Base-by-base conservation (phyloP, 2,329 filamentous ascomycete genomes). In the Aspergillus tubingensis region DNA sequence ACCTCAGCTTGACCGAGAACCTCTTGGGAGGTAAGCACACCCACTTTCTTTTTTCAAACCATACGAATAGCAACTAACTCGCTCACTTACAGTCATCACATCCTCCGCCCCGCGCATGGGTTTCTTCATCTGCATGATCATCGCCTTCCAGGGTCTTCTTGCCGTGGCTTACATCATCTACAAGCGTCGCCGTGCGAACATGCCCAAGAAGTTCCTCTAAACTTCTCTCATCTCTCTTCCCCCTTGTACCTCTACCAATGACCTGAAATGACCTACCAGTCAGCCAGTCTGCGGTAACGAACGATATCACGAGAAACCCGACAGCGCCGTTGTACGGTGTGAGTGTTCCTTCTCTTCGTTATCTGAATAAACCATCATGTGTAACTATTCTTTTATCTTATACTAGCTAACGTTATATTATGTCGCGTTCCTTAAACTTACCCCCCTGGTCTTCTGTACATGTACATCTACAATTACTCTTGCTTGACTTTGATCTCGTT, bases 141-240 rank as follows among this genome's bases (percentile, higher is more conserved):
- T 96, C 58, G 87, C 85, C 17, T 86, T 91, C 64, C 92, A 97
- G 78, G 72, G 91, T 52, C 73, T 92, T 66, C 80, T 96, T 32
- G 86, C 86, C 0, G 86, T 77, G 2, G 85, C 82, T 1, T 96
- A 93, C 72, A 75, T 91, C 39, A 73, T 88, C 61, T 96, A 96
- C 79, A 96, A 96, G 84, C 85, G 87, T 68, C 88, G 89, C 72
- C 86, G 89, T 77, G 83, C 85, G 41, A 87, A 83, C 65, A 86
- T 87, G 76, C 91, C 91, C n/a, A 96, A 96, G 84, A 97, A 97
- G 80, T 97, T 92, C 76, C 79, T 96, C 73, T 96, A 81, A 73
- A 61, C 41, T 44, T 44, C 2, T 21, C 6, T 19, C 8, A 17
- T 43, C 41, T 5, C 10, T 2, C 19, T 13, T 15, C 10, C 32